Conservation (phyloP, 2,329 filamentous ascomycete species). For the Cladobotryum protrusum region DNA sequence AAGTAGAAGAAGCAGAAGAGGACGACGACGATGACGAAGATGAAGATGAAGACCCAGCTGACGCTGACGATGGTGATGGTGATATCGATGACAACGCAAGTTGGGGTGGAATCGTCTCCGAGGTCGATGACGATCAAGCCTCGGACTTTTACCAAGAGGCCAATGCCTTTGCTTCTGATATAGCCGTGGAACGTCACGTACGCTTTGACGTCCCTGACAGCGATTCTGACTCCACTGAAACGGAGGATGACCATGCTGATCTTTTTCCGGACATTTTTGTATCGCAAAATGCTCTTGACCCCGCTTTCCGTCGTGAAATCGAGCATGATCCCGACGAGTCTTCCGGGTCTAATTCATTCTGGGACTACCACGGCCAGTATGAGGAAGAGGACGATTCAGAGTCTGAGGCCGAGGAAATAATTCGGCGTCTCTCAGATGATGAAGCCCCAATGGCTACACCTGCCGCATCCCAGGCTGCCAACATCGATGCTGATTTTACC, state of each 20-base stretch:
- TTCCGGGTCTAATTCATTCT: constrained; percentile 53
- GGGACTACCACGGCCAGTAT: constrained; percentile 53
- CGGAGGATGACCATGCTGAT: constrained; percentile 54
- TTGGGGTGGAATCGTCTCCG: constrained; percentile 52
- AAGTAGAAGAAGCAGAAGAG: constrained; percentile 30
- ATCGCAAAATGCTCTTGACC: constrained; percentile 66
- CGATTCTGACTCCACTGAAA: constrained; percentile 60
- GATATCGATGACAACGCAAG: constrained; percentile 40
- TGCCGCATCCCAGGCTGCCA: constrained; percentile 24
- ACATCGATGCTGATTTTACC: constrained; percentile 19
- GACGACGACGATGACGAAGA: constrained; percentile 37
- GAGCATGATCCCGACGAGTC: constrained; percentile 60
- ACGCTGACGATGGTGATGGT: constrained; percentile 29
- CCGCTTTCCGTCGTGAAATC: constrained; percentile 65
- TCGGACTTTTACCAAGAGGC: constrained; percentile 38
- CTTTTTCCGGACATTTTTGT: constrained; percentile 76
- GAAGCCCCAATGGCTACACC: constrained; percentile 39
- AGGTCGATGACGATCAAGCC: constrained; percentile 37
- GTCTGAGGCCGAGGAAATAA: constrained; percentile 38
- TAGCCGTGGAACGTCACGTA: constrained; percentile 54
- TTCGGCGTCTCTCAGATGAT: constrained; percentile 33
- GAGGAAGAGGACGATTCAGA: constrained; percentile 35
- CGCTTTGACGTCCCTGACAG: constrained; percentile 66
- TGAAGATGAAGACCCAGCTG: constrained; percentile 33
- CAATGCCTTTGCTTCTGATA: constrained; percentile 36